Conservation (phyloP, 805 yeast species). For the Spencermartinsiella europaea region DNA sequence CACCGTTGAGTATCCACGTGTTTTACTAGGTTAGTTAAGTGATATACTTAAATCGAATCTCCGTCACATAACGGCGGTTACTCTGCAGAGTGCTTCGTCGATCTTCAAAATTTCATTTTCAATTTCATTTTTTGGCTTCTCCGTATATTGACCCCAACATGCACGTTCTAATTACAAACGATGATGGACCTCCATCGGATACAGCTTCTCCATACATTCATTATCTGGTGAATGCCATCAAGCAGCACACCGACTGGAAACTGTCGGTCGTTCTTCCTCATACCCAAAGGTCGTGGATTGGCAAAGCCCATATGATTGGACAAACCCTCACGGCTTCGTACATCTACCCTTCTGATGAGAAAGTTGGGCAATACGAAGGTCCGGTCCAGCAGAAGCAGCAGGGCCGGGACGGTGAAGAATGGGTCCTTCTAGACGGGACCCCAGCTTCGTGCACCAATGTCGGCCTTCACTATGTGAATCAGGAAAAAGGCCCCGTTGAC, state of each 20-base stretch:
- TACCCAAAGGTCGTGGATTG: constrained; percentile 91
- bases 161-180: constrained; percentile 61
- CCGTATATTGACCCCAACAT: no score
- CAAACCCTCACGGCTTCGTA: constrained; percentile 47
- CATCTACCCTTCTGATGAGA: constrained; percentile 20
- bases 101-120: no score
- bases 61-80: no score
- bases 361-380: constrained; percentile 27
- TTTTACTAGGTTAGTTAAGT: no score
- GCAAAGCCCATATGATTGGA: constrained; percentile 82
- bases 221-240: constrained; percentile 67
- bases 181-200: constrained; percentile 90
- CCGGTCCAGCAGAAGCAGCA: constrained; percentile 26
- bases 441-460: constrained; percentile 95
- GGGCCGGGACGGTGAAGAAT: constrained; percentile 29
- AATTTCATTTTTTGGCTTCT: no score
- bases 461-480: constrained; percentile 68
- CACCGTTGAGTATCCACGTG: no score
- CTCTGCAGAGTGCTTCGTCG: no score
- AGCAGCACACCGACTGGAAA: constrained; percentile 70
- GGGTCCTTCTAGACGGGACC: constrained; percentile 86
- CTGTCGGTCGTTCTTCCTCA: constrained; percentile 77
- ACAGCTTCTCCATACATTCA: constrained; percentile 79
- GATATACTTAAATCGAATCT: no score
- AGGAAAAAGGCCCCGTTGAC: constrained; percentile 59